Evolutionary conservation across 352 stramenopile genomes (phyloP), one percentile per base, ranked within the genome.

Genomic region (Pythium dissotocum): DNA sequence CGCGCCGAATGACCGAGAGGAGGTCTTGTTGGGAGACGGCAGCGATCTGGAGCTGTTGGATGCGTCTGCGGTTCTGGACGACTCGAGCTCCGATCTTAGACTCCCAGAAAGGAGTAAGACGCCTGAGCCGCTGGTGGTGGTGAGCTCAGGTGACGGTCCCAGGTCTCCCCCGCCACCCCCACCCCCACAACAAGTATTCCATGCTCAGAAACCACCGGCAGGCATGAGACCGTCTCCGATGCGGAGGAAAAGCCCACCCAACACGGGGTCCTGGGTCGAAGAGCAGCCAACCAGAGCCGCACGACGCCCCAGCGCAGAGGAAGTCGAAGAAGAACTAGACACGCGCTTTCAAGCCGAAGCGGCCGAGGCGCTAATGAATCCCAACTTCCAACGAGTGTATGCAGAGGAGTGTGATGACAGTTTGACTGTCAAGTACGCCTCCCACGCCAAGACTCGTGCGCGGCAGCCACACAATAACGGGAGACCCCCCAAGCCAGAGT

Each of bases 361-460:
- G 4, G 76, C 77, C 0, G 81, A 92, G 42, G 84, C 84, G 61
- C 63, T 91, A 14, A 89, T 94, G 80, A 89, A 89, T 54, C 81
- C 82, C 16, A 91, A 93, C 67, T 94, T 90, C 52, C 80, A 91
- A 67, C 85, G 72, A 53, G 85, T 90, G 61, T 94, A 94, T 58
- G 89, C 80, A 35, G 82, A 93, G 58, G 87, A 94, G 56, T 93
- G 83, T 62, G 76, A 87, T 28, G 85, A 93, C 67, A 93, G 87
- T 60, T 73, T 85, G 67, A 82, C 87, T 40, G 87, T 89, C 63
- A 88, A 87, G 67, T 90, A 90, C 67, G 66, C 76, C 21, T 72
- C 79, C 40, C 58, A 72, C 42, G 18, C 54, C 46, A 62, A 67
- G 58, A 61, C 55, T 10, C 49, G 59, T 2, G 14, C 4, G n/a